These are phyloP conservation scores for Caloboletus inedulis DNA, from an alignment of 1,284 basidiomycete species.

Conservation along the genomic window DNA sequence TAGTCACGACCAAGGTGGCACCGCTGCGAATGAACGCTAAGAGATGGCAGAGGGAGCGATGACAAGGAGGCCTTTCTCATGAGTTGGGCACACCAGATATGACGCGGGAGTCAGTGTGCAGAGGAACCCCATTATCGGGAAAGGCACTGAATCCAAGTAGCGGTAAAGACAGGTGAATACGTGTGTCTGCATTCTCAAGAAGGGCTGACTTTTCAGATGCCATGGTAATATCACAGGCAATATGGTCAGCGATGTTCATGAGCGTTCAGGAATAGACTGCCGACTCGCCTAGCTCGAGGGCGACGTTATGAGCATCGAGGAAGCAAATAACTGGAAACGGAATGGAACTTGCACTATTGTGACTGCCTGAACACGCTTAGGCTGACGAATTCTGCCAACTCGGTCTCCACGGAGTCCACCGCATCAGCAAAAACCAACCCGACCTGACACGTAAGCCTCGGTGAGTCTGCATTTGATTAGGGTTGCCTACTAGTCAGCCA, in stretches of 20 bases:
- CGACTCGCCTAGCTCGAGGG: neutral
- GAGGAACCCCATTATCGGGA: too few species aligned
- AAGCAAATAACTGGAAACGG: neutral
- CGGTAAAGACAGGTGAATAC: neutral
- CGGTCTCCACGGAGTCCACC: neutral
- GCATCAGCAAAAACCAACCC: neutral
- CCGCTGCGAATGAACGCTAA: constrained; percentile 8
- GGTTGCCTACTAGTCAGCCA: neutral
- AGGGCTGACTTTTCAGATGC: neutral
- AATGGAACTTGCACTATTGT: neutral
- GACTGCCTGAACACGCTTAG: neutral
- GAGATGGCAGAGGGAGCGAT: constrained; percentile 12
- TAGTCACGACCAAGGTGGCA: neutral
- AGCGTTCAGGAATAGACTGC: neutral
- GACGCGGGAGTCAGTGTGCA: neutral
- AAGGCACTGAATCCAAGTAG: neutral
- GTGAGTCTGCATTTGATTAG: neutral
- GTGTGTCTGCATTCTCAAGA: neutral
- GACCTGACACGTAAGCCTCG: neutral
- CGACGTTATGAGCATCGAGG: too few species aligned
- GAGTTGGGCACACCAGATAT: neutral
- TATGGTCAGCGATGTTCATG: neutral
- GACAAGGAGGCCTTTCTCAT: constrained; percentile 7
- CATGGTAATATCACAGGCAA: neutral
- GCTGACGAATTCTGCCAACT: neutral